These are phyloP conservation scores for Pisolithus thermaeus DNA, from an alignment of 1,284 basidiomycete species.

Conservation along the genomic window DNA sequence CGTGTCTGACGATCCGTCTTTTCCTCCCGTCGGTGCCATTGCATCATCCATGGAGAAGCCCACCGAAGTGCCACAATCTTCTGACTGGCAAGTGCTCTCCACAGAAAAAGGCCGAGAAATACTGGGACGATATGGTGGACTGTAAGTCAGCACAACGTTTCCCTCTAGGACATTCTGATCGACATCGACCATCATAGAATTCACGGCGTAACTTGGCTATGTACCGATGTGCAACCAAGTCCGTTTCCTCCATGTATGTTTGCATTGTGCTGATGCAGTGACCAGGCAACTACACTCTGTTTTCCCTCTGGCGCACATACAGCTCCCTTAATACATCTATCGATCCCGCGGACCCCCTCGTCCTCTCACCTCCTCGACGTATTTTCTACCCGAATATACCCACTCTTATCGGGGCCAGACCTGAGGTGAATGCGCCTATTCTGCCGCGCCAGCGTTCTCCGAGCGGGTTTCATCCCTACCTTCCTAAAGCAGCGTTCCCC, in stretches of 20 bases:
- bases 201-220: conserved; percentile 52
- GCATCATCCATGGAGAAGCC: conserved; percentile 36
- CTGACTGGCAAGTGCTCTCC: conserved; percentile 63
- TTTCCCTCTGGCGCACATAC: conserved; percentile 78
- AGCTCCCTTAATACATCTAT: conserved; percentile 59
- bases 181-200: conserved; percentile 31
- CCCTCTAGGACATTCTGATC: background rate
- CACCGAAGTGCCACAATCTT: conserved; percentile 43
- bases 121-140: conserved; percentile 52
- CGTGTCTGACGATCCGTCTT: conserved; percentile 50
- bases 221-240: conserved; percentile 44
- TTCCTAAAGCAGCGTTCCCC: conserved; percentile 68
- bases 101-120: conserved; percentile 42
- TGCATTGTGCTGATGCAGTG: conserved; percentile 2
- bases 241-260: conserved; percentile 16
- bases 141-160: conserved; percentile 33
- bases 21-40: conserved; percentile 48
- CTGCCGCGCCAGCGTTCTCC: conserved; percentile 40
- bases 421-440: conserved; percentile 42
- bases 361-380: conserved; percentile 62
- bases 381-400: conserved; percentile 66
- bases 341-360: conserved; percentile 41
- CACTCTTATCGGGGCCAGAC: conserved; percentile 49
- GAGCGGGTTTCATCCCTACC: conserved; percentile 57
- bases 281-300: conserved; percentile 64